These are phyloP conservation scores for Cnidoscolus chayamansa DNA, from an alignment of 441 rosid species.

Conservation along the genomic window DNA sequence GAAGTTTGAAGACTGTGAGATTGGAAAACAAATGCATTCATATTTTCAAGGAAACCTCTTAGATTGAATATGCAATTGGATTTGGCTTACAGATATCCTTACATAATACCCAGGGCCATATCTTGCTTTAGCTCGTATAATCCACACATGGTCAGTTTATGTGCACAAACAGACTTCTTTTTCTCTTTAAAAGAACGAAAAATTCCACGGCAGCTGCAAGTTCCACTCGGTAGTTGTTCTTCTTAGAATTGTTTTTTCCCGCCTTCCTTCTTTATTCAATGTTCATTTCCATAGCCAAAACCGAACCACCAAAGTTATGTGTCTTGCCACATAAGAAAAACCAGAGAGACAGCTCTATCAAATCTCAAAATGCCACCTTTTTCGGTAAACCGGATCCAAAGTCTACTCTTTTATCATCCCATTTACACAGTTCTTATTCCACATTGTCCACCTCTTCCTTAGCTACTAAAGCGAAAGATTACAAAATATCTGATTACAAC, in stretches of 20 bases:
- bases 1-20: constrained; percentile 16
- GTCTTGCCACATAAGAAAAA: constrained; percentile 19
- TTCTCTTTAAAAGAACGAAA: not conserved
- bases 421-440: constrained; percentile 18
- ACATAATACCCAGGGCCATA: constrained; percentile 17
- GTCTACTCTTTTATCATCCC: constrained; percentile 22
- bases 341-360: constrained; percentile 19
- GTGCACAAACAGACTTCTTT: not conserved
- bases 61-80: constrained; percentile 19
- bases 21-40: constrained; percentile 36
- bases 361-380: constrained; percentile 25
- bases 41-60: constrained; percentile 20
- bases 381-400: constrained; percentile 29
- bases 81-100: constrained; percentile 16
- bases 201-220: no score
- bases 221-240: not conserved
- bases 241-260: constrained; percentile 9
- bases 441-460: constrained; percentile 18
- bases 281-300: constrained; percentile 38
- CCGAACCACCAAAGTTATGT: constrained; percentile 24
- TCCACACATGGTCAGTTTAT: constrained; percentile 25
- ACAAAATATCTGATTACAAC: constrained; percentile 29
- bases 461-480: constrained; percentile 23
- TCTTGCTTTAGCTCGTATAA: constrained; percentile 21
- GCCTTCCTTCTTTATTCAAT: not conserved